phyloP scores from a whole-genome alignment of 495 filamentous ascomycete genomes.

The Talaromyces borbonicus region DNA sequence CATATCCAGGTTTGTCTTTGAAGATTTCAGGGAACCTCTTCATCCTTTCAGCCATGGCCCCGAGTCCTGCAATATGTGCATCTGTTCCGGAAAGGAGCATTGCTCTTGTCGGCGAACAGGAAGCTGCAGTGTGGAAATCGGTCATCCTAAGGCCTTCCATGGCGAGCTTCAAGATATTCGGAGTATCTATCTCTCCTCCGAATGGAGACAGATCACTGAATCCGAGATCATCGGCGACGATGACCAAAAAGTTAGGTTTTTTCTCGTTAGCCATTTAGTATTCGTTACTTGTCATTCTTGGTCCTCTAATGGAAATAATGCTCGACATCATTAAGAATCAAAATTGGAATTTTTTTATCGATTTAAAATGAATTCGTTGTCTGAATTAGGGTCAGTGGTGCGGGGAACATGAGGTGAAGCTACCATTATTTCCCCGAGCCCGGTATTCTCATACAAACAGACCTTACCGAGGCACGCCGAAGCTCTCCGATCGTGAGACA shows the following conservation, averaged over 20 bases:
- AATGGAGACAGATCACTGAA: slow-evolving; percentile 19
- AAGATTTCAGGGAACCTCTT: neutral
- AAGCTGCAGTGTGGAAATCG: slow-evolving; percentile 21
- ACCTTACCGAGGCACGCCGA: too few relatives aligned
- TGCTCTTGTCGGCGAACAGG: slow-evolving; percentile 25
- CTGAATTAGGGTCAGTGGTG: too few relatives aligned
- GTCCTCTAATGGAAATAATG: too few relatives aligned
- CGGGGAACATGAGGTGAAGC: too few relatives aligned
- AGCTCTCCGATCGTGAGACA: too few relatives aligned
- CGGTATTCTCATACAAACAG: too few relatives aligned
- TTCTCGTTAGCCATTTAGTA: slow-evolving; percentile 6
- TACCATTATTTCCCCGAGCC: neutral
- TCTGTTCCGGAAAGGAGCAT: slow-evolving; percentile 45
- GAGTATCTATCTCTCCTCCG: slow-evolving; percentile 24
- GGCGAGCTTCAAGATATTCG: slow-evolving; percentile 19
- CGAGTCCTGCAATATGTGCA: slow-evolving; percentile 27
- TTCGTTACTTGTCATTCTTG: neutral
- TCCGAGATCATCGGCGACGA: slow-evolving; percentile 27
- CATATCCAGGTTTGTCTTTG: slow-evolving; percentile 40
- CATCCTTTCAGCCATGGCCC: slow-evolving; percentile 11
- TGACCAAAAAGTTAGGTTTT: slow-evolving; percentile 22
- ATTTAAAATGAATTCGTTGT: too few relatives aligned
- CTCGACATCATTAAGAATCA: too few relatives aligned
- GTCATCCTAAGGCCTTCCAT: slow-evolving; percentile 19
- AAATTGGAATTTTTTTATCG: too few relatives aligned